Evolutionary conservation across 2,329 filamentous ascomycete species (phyloP), one percentile per base, ranked within the genome.

Genomic region (Fusarium beomiforme): DNA sequence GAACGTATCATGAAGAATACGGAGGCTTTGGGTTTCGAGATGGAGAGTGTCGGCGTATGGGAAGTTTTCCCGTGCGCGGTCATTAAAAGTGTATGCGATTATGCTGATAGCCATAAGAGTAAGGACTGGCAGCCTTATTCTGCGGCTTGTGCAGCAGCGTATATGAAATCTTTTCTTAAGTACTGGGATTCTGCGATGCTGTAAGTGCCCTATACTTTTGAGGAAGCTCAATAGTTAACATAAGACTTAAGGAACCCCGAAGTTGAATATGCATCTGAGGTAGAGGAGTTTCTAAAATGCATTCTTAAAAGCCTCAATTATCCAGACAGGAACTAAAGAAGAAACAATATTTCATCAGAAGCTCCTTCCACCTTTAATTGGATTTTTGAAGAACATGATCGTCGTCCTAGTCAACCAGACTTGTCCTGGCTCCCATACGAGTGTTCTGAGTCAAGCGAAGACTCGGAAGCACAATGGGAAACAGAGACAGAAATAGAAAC

Each of bases 1-100:
- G 64, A 70, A 5, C 19, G 31, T 0, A 34, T 70, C 13, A 24
- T 46, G 3, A 19, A 6, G 5, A 10, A 47, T 6, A 54, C 41
- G 10, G 33, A 50, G 3, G 36, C 34, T 2, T 65, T 72, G 5
- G 67, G 42, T 2, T 70, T 72, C 6, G 69, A 72, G 41, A 70
- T 70, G 60, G 67, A 70, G 17, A 51, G 64, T 11, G 64, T 57
- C 13, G 69, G 59, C 4, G 46, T 60, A 10, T 72, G 67, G 64
- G 58, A 68, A n/a, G 24, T 29, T 1, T 68, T 70, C 9, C 67
- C 59, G 4, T 70, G 64, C 4, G 36, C 68, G 3, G 37, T 70
- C 2, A 65, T 72, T 33, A 72, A 72, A n/a, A 56, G 69, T 3
- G 67, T 53, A 6, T 61, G 56, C 16, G 67, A 71, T 42, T 71